phyloP scores from a whole-genome alignment of 306 rosid species.

The Vicia faba region DNA sequence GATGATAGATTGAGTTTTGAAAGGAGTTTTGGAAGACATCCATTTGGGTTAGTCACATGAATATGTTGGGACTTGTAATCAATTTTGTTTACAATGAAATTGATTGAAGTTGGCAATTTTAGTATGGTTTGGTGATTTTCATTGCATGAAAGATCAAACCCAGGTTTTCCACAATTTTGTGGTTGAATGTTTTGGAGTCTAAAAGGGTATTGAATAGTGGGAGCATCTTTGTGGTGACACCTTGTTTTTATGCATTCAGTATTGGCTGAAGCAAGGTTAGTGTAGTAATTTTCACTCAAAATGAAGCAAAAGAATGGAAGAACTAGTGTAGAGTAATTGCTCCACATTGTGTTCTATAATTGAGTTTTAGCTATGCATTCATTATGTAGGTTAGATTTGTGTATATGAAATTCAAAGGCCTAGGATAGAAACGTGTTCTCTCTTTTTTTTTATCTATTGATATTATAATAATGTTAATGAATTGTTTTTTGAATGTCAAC shows the following conservation, averaged over 20 bases:
- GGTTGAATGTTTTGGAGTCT: neutral
- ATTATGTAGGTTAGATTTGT: conserved; percentile 6
- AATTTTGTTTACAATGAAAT: conserved; percentile 1
- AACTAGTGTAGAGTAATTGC: conserved; percentile 4
- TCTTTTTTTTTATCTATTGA: too few relatives aligned
- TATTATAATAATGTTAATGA: too few relatives aligned
- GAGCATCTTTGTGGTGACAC: conserved; percentile 11
- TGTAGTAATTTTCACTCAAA: neutral
- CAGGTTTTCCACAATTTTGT: conserved; percentile 1
- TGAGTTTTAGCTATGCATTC: conserved; percentile 2
- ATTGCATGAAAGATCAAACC: conserved; percentile 18
- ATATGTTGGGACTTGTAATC: conserved; percentile 17
- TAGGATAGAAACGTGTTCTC: too few relatives aligned
- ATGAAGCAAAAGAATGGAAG: conserved; percentile 3
- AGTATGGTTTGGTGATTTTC: conserved; percentile 16
- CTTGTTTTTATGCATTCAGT: neutral
- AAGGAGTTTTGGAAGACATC: conserved; percentile 19
- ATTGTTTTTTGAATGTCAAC: too few relatives aligned
- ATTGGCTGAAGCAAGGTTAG: neutral
- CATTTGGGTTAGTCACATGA: conserved; percentile 16
- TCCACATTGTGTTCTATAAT: neutral
- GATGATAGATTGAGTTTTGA: conserved; percentile 2
- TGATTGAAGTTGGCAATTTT: conserved; percentile 6
- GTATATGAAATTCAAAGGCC: conserved; percentile 6
- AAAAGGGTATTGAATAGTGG: conserved; percentile 7